phyloP scores from a whole-genome alignment of 1,139 yeast genomes.

The Barnettozyma hawaiiensis region DNA sequence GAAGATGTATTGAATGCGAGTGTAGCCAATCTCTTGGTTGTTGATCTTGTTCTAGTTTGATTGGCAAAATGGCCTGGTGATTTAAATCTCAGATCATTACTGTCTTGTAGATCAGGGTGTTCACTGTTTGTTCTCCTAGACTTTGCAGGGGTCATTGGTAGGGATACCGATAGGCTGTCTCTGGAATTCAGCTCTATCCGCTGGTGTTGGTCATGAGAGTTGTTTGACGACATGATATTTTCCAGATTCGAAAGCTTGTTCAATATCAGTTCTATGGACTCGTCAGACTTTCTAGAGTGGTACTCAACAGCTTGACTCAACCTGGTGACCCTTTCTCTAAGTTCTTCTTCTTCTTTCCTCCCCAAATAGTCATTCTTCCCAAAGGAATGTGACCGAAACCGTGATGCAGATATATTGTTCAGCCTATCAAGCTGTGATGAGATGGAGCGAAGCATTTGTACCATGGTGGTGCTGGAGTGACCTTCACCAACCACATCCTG shows the following conservation, averaged over 20 bases:
- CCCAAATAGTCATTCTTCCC: constrained; percentile 17
- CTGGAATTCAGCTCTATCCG: neutral
- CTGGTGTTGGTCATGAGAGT: neutral
- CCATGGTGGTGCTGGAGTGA: neutral
- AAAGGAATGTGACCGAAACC: neutral
- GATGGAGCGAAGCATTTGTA: constrained; percentile 10
- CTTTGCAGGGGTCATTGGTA: neutral
- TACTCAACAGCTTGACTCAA: neutral
- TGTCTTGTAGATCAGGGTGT: neutral
- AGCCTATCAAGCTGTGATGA: constrained; percentile 6
- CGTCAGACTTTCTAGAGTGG: neutral
- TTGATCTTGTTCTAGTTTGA: neutral
- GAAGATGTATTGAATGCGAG: neutral
- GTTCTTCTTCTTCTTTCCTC: constrained; percentile 43
- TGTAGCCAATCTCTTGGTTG: neutral
- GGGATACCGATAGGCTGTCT: neutral
- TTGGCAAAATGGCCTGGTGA: neutral
- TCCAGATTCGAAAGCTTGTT: neutral
- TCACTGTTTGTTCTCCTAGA: constrained; percentile 1
- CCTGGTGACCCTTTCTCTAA: neutral
- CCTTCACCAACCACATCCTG: constrained; percentile 4
- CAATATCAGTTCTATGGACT: neutral
- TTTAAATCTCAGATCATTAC: neutral
- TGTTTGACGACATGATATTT: neutral
- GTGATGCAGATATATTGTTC: neutral